Evolutionary conservation across 768 basidiomycete genomes (phyloP).

Genomic region (Lentinula raphanica): DNA sequence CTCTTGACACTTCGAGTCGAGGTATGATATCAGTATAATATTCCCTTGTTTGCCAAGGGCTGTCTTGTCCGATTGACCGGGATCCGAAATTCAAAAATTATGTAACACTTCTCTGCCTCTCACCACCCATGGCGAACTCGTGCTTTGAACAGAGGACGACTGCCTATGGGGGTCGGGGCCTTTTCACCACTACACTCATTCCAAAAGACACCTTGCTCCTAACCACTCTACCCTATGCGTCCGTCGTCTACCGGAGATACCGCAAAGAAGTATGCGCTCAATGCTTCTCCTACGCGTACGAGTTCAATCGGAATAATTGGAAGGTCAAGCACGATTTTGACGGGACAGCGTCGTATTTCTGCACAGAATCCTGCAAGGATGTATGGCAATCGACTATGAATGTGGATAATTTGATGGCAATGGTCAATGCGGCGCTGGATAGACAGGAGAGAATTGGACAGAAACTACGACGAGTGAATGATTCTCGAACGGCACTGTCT

Average conservation of each 20-base stretch:
- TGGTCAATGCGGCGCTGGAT: constrained; percentile 30
- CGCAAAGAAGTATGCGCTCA: constrained; percentile 62
- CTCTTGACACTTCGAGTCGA: too few species aligned
- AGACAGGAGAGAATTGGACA: constrained; percentile 24
- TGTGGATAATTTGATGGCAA: constrained; percentile 24
- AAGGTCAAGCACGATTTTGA: constrained; percentile 26
- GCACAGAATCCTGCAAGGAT: constrained; percentile 41
- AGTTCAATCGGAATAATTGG: constrained; percentile 44
- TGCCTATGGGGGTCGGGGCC: constrained; percentile 45
- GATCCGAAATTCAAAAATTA: too few species aligned
- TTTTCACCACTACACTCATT: constrained; percentile 41
- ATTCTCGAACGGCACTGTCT: constrained; percentile 15
- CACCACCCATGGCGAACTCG: not conserved
- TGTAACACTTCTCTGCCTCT: not conserved
- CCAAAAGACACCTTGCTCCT: constrained; percentile 37
- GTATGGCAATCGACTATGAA: constrained; percentile 35
- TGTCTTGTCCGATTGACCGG: too few species aligned
- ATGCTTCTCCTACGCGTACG: constrained; percentile 60
- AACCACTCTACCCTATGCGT: constrained; percentile 46
- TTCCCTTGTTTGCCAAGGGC: too few species aligned
- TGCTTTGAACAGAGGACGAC: constrained; percentile 25
- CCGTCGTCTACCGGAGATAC: constrained; percentile 56
- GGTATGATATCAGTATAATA: too few species aligned
- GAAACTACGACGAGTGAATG: constrained; percentile 17
- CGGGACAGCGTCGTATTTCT: constrained; percentile 44